A percentile compares a stretch with the other conserved stretches of the same genome.
Evolutionary conservation across 2,329 filamentous ascomycete species (phyloP).

Genomic region (Lecanicillium sp.): DNA sequence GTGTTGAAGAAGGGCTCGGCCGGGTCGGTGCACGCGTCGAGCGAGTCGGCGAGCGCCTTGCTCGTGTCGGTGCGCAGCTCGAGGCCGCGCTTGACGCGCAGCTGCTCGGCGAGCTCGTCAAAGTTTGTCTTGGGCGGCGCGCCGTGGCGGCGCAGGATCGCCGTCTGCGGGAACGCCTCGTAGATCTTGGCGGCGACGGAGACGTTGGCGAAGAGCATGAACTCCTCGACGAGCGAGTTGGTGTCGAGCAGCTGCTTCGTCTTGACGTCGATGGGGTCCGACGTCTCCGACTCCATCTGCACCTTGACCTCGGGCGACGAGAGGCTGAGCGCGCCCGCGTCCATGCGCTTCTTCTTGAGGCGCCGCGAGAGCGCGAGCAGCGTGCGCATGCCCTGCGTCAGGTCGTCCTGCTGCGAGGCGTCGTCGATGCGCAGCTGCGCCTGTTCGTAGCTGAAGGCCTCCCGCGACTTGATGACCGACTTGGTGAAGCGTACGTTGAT

Average conservation of each 20-base stretch:
- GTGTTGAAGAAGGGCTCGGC: constrained; percentile 96
- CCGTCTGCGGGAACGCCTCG: constrained; percentile 88
- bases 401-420: constrained; percentile 74
- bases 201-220: constrained; percentile 98
- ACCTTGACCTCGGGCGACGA: constrained; percentile 98
- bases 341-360: constrained; percentile 90
- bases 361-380: constrained; percentile 87
- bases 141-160: constrained; percentile 84
- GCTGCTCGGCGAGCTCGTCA: constrained; percentile 84
- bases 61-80: constrained; percentile 81
- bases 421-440: constrained; percentile 94
- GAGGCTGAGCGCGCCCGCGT: constrained; percentile 88
- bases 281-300: constrained; percentile 90
- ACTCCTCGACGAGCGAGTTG: constrained; percentile 96
- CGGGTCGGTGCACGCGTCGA: constrained; percentile 76
- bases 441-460: constrained; percentile 96
- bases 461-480: constrained; percentile 92
- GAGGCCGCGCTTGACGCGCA: constrained; percentile 78
- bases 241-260: constrained; percentile 92
- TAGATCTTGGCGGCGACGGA: constrained; percentile 89
- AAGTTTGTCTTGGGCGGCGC: constrained; percentile 95
- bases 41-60: constrained; percentile 85
- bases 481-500: constrained; percentile 87
- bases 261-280: constrained; percentile 92
- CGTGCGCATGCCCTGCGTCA: constrained; percentile 83